Conservation (phyloP, 306 rosid genomes). For the Lithocarpus polystachyus region DNA sequence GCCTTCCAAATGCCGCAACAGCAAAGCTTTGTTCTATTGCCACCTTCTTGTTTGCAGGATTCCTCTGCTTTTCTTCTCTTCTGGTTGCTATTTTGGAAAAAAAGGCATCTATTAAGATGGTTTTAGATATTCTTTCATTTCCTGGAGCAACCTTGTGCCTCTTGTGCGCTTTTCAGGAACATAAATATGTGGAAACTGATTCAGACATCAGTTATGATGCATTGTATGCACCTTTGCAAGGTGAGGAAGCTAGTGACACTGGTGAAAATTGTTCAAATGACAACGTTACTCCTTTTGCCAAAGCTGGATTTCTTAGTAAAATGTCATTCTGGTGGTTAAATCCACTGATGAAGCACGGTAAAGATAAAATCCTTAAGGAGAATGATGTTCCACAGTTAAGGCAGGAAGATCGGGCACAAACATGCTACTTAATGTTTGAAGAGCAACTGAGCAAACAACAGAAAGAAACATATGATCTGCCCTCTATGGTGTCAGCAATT, state of each 20-base stretch:
- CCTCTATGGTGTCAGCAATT: slow-evolving; percentile 43
- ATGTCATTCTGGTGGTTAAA: slow-evolving; percentile 36
- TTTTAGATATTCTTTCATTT: slow-evolving; percentile 9
- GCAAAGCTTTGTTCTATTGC: not conserved
- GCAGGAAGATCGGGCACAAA: slow-evolving; percentile 32
- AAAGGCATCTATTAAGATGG: not conserved
- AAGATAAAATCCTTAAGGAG: slow-evolving; percentile 11
- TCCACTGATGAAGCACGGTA: slow-evolving; percentile 30
- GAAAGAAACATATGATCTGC: slow-evolving; percentile 23
- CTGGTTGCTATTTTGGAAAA: not conserved
- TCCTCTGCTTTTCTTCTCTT: slow-evolving; percentile 22
- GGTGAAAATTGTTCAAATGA: not conserved
- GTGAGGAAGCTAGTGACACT: not conserved
- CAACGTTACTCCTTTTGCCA: slow-evolving; percentile 20
- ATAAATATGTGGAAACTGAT: not conserved
- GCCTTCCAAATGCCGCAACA: not conserved
- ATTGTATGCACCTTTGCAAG: slow-evolving; percentile 6
- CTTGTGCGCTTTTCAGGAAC: not conserved
- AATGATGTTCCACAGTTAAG: slow-evolving; percentile 21
- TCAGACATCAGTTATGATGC: not conserved
- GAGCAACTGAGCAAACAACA: slow-evolving; percentile 35
- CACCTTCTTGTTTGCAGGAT: slow-evolving; percentile 11
- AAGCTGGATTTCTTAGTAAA: slow-evolving; percentile 10
- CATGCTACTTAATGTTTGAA: slow-evolving; percentile 37
- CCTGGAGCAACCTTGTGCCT: slow-evolving; percentile 25